These are phyloP conservation scores for Populus alba DNA, from an alignment of 345 rosid genomes.

Conservation along the genomic window DNA sequence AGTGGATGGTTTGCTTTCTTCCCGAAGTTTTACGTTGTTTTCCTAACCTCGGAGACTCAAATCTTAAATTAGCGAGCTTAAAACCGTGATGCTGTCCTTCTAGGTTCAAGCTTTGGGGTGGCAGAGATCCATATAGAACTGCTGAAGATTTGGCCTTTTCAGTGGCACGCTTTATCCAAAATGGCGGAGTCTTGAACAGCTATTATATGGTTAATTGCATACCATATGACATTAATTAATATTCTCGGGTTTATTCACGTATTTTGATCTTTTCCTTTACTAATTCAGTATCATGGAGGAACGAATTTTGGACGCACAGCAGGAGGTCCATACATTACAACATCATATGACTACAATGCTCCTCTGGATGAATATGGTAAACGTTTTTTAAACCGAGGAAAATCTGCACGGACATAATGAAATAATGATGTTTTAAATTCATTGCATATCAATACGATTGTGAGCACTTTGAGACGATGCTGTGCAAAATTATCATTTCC, in stretches of 20 bases:
- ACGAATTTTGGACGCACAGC: conserved; percentile 24
- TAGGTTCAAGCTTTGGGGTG: conserved; percentile 22
- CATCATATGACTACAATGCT: conserved; percentile 17
- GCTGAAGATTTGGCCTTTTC: conserved; percentile 22
- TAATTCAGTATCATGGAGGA: conserved; percentile 21
- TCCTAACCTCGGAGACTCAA: too few species aligned
- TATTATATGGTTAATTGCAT: conserved; percentile 22
- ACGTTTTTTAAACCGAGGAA: too few species aligned
- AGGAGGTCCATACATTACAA: conserved; percentile 20
- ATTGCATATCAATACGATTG: not conserved
- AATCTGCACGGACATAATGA: too few species aligned
- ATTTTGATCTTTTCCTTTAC: conserved; percentile 1
- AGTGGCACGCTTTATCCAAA: conserved; percentile 19
- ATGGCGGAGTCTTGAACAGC: conserved; percentile 6
- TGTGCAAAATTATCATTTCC: too few species aligned
- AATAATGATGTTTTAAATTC: not conserved
- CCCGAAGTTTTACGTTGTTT: too few species aligned
- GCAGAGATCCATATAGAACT: conserved; percentile 10
- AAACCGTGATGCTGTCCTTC: conserved; percentile 11
- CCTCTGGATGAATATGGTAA: conserved; percentile 21
- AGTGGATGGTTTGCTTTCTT: too few species aligned
- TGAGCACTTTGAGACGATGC: not conserved
- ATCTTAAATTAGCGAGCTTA: too few species aligned
- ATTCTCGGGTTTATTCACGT: not conserved
- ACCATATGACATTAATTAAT: not conserved